Evolutionary conservation across 257 asterid species (phyloP).

Genomic region (Verbena officinalis): DNA sequence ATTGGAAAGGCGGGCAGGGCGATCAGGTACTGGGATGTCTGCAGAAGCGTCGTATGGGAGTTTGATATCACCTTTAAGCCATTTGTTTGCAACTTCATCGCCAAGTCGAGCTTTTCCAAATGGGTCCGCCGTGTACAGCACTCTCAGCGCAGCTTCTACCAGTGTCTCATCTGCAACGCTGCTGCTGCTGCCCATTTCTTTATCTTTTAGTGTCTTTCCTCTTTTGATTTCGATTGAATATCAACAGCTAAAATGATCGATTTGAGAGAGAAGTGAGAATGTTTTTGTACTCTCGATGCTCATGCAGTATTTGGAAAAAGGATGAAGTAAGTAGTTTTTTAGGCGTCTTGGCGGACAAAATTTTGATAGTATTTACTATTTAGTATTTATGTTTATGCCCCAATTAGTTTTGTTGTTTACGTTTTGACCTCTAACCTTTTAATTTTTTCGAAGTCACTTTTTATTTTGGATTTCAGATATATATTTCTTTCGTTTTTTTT

Average conservation of each 20-base stretch:
- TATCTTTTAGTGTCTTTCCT: neutral
- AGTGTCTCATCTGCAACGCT: conserved; percentile 48
- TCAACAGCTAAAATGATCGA: neutral
- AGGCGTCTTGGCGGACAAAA: neutral
- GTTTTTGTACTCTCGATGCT: neutral
- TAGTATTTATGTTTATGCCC: neutral
- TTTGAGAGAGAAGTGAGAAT: neutral
- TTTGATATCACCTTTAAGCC: conserved; percentile 63
- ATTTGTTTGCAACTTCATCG: conserved; percentile 67
- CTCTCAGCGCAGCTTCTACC: conserved; percentile 80
- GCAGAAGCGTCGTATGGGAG: conserved; percentile 46
- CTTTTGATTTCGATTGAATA: neutral
- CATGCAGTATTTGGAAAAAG: neutral
- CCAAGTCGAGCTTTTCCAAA: conserved; percentile 85
- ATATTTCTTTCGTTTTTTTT: no score
- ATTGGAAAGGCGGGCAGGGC: conserved; percentile 72
- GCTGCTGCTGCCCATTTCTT: conserved; percentile 39
- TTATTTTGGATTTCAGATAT: no score
- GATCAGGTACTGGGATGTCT: conserved; percentile 63
- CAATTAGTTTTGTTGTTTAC: neutral
- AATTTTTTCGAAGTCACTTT: no score
- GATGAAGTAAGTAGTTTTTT: neutral
- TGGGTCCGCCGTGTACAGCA: conserved; percentile 84
- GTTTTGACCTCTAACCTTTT: no score
- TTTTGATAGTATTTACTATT: conserved; percentile 4